Evolutionary conservation across 371 early-diverging fungal genomes (phyloP).

Genomic region (Rhizopus delemar): DNA sequence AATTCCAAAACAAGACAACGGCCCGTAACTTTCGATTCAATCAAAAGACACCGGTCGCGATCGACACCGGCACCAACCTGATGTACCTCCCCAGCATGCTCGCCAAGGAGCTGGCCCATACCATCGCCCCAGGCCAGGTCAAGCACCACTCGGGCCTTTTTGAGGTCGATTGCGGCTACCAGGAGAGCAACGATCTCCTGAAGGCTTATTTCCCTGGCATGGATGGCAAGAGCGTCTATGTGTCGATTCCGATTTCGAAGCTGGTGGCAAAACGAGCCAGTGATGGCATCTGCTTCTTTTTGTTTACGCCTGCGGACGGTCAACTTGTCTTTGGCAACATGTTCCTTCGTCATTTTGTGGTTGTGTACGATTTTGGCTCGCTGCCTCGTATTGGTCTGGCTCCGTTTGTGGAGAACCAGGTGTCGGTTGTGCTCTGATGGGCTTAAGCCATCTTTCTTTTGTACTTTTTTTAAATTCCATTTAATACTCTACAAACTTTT

Average conservation of each 20-base stretch:
- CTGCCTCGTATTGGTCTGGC: conserved; percentile 44
- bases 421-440: too few relatives aligned
- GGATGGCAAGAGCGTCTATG: neutral
- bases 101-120: conserved; percentile 29
- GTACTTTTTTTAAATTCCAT: neutral
- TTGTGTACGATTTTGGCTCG: conserved; percentile 45
- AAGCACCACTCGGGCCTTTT: conserved; percentile 12
- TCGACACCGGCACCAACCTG: conserved; percentile 50
- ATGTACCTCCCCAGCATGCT: conserved; percentile 40
- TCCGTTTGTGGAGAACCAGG: conserved; percentile 5
- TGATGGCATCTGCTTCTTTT: conserved; percentile 31
- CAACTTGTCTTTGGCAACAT: conserved; percentile 44
- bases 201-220: conserved; percentile 26
- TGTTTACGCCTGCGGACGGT: conserved; percentile 27
- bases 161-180: conserved; percentile 28
- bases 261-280: conserved; percentile 18
- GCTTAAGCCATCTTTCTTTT: neutral
- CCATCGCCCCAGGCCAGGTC: conserved; percentile 15
- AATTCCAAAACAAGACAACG: conserved; percentile 15
- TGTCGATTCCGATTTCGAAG: conserved; percentile 18
- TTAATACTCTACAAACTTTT: too few relatives aligned
- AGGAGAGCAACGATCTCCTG: conserved; percentile 14
- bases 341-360: conserved; percentile 38
- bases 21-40: conserved; percentile 26
- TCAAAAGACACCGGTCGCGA: conserved; percentile 19